phyloP scores from a whole-genome alignment of 345 rosid genomes.

The Aquilaria malaccensis region DNA sequence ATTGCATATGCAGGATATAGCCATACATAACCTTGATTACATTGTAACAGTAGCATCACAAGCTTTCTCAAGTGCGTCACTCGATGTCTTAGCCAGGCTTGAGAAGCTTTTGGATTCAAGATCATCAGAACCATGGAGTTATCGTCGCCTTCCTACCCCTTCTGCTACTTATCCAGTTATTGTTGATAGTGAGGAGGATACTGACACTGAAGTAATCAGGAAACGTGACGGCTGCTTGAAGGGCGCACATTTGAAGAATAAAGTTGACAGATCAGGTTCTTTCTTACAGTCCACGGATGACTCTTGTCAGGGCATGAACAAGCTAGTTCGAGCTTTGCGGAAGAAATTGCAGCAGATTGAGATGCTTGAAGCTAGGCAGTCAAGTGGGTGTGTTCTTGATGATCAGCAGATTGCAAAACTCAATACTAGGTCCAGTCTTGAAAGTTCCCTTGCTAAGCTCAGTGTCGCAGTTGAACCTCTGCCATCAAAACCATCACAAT shows the following conservation, averaged over 20 bases:
- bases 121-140: constrained; percentile 91
- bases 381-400: constrained; percentile 71
- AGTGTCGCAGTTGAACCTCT: constrained; percentile 46
- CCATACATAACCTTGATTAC: constrained; percentile 81
- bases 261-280: constrained; percentile 40
- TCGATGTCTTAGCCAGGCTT: constrained; percentile 67
- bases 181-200: constrained; percentile 70
- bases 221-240: constrained; percentile 45
- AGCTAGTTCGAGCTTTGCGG: constrained; percentile 70
- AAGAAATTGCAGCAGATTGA: constrained; percentile 96
- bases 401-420: constrained; percentile 90
- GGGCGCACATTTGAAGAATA: constrained; percentile 16
- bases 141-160: constrained; percentile 76
- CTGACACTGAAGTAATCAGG: constrained; percentile 53
- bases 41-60: constrained; percentile 60
- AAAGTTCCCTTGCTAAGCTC: constrained; percentile 65
- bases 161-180: constrained; percentile 79
- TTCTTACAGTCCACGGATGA: constrained; percentile 56
- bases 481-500: constrained; percentile 29
- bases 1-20: constrained; percentile 61
- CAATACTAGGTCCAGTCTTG: constrained; percentile 53
- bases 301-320: constrained; percentile 34
- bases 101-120: constrained; percentile 72
- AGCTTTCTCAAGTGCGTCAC: constrained; percentile 60
- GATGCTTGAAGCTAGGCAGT: constrained; percentile 76